Percentiles rank a stretch among this genome's conserved stretches.
Conservation (phyloP, 305 asterid species). For the Withania somnifera region DNA sequence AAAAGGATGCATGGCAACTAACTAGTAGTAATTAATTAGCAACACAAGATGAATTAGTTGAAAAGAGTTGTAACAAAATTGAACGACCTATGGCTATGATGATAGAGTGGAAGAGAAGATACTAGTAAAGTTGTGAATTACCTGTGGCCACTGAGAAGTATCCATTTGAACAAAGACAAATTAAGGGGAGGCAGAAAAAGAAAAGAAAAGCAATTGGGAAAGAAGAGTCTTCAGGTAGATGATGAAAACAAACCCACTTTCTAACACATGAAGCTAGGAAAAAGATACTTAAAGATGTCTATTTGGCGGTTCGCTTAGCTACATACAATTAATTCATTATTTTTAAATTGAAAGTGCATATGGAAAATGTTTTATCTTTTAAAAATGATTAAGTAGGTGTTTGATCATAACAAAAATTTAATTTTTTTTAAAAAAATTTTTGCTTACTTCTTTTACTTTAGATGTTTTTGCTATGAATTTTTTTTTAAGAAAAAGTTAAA, state of each 20-base stretch:
- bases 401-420: too few relatives aligned
- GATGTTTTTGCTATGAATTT: too few relatives aligned
- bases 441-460: too few relatives aligned
- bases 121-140: conserved; percentile 25
- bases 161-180: conserved; percentile 29
- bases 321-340: too few relatives aligned
- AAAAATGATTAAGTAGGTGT: too few relatives aligned
- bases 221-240: conserved; percentile 11
- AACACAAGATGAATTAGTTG: too few relatives aligned
- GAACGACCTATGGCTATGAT: background rate
- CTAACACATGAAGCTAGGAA: conserved; percentile 15
- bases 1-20: background rate
- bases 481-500: too few relatives aligned
- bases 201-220: conserved; percentile 3
- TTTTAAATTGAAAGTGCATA: too few relatives aligned
- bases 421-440: too few relatives aligned
- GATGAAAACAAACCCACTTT: conserved; percentile 18
- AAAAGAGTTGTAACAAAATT: too few relatives aligned
- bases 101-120: conserved; percentile 2
- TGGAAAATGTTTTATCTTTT: too few relatives aligned
- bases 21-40: too few relatives aligned
- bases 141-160: conserved; percentile 50
- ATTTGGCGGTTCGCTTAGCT: conserved; percentile 23
- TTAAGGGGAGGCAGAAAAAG: background rate
- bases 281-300: conserved; percentile 19